Percentiles rank a stretch among this genome's conserved stretches.
These are phyloP conservation scores for Rhypophila decipiens DNA, from an alignment of 495 filamentous ascomycete species.

Conservation along the genomic window DNA sequence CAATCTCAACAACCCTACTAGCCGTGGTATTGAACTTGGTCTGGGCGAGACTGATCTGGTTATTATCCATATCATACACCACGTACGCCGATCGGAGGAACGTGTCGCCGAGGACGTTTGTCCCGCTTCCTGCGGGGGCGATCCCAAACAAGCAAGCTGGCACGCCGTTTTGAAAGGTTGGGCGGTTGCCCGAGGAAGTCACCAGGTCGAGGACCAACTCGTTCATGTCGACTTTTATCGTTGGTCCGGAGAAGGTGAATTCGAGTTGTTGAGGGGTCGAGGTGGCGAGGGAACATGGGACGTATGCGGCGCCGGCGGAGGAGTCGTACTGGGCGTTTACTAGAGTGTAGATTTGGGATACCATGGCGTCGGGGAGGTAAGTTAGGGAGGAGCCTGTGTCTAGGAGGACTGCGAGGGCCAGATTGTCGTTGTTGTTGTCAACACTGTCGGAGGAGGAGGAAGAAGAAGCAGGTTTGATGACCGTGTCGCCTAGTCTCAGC, in stretches of 20 bases:
- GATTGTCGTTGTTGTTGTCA: slow-evolving; percentile 42
- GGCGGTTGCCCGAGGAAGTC: slow-evolving; percentile 37
- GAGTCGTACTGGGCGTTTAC: slow-evolving; percentile 59
- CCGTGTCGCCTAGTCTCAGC: slow-evolving; percentile 35
- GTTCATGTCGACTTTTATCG: slow-evolving; percentile 64
- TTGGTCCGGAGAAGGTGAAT: slow-evolving; percentile 62
- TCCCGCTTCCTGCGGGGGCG: slow-evolving; percentile 57
- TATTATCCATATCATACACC: slow-evolving; percentile 83
- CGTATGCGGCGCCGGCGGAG: slow-evolving; percentile 52
- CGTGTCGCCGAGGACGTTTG: slow-evolving; percentile 78
- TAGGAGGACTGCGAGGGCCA: slow-evolving; percentile 66
- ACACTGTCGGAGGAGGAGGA: no score
- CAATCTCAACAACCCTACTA: slow-evolving; percentile 66
- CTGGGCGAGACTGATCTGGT: slow-evolving; percentile 80
- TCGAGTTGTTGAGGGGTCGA: slow-evolving; percentile 55
- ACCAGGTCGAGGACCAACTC: slow-evolving; percentile 70
- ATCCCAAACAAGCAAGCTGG: slow-evolving; percentile 71
- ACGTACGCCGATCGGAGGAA: slow-evolving; percentile 90
- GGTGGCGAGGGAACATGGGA: slow-evolving; percentile 65
- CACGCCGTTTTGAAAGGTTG: slow-evolving; percentile 56
- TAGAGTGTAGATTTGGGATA: slow-evolving; percentile 54
- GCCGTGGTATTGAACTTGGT: slow-evolving; percentile 72
- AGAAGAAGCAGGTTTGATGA: no score
- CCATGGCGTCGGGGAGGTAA: slow-evolving; percentile 72
- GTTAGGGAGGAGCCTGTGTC: slow-evolving; percentile 90